Evolutionary conservation across 2,329 filamentous ascomycete species (phyloP).

Genomic region (Penicillium sp.): DNA sequence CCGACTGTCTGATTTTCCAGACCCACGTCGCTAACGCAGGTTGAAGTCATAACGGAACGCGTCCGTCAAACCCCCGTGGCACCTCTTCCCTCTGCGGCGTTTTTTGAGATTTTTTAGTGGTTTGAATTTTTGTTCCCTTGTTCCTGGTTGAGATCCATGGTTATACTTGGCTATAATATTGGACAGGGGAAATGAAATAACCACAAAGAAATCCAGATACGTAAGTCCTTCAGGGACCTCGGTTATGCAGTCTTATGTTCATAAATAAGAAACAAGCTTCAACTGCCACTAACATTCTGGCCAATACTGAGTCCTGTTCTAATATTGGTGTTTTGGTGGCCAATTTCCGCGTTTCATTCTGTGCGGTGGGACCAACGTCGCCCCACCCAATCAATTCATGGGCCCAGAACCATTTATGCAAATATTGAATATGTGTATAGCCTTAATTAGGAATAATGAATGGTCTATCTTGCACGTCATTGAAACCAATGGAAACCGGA

Average conservation of each 20-base stretch:
- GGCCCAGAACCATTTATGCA: background rate
- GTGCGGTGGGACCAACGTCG: background rate
- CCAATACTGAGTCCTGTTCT: background rate
- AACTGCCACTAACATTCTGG: background rate
- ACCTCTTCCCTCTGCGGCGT: background rate
- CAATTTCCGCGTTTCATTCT: background rate
- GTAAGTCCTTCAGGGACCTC: background rate
- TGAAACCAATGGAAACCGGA: background rate
- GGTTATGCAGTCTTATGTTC: background rate
- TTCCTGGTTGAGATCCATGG: background rate
- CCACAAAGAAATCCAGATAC: background rate
- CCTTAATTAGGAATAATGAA: background rate
- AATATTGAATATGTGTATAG: background rate
- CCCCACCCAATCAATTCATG: background rate
- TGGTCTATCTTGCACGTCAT: background rate
- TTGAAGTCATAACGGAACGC: conserved; percentile 19
- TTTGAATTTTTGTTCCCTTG: background rate
- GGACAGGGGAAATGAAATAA: background rate
- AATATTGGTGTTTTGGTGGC: background rate
- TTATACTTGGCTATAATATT: background rate
- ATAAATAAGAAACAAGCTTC: background rate
- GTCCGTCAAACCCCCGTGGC: conserved; percentile 4
- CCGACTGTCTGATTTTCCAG: conserved; percentile 1
- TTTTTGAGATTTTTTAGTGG: background rate
- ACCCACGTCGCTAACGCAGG: conserved; percentile 22